Evolutionary conservation across 2,329 filamentous ascomycete species (phyloP).

Genomic region (Trichoderma sp.): DNA sequence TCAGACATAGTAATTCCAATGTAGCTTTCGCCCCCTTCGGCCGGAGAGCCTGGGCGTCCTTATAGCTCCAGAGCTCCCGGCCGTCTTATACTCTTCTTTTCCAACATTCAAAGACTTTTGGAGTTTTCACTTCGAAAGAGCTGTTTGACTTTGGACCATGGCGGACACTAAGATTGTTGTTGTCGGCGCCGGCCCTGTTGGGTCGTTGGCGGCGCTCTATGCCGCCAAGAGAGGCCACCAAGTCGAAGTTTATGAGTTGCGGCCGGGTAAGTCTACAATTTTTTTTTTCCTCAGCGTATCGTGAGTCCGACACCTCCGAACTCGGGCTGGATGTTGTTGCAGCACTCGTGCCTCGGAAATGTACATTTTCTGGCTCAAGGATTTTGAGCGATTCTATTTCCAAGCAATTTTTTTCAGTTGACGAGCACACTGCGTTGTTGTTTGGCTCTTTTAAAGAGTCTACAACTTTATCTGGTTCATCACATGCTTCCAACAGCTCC

Average conservation of each 20-base stretch:
- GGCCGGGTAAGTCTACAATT: slow-evolving; percentile 67
- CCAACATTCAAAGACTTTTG: background rate
- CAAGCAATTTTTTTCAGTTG: background rate
- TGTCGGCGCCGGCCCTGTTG: slow-evolving; percentile 91
- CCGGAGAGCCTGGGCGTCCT: slow-evolving; percentile 5
- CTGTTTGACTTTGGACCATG: slow-evolving; percentile 36
- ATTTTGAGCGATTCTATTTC: background rate
- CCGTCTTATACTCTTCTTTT: background rate
- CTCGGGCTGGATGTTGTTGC: slow-evolving; percentile 12
- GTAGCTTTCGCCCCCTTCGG: slow-evolving; percentile 13
- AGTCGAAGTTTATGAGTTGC: slow-evolving; percentile 92
- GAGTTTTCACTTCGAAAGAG: background rate
- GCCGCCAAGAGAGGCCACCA: slow-evolving; percentile 84
- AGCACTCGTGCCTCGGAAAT: background rate
- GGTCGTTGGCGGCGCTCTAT: slow-evolving; percentile 88
- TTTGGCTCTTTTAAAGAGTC: background rate
- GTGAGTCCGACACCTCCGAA: slow-evolving; percentile 15
- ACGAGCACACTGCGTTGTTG: background rate
- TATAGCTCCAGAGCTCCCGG: slow-evolving; percentile 18
- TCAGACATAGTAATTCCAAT: slow-evolving; percentile 11
- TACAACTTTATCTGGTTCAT: background rate
- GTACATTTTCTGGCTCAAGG: background rate
- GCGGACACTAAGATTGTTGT: slow-evolving; percentile 70
- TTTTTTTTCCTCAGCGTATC: slow-evolving; percentile 5
- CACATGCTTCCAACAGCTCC: slow-evolving; percentile 1